These are phyloP conservation scores for Athelia sp. DNA, from an alignment of 1,284 basidiomycete genomes.

Conservation along the genomic window DNA sequence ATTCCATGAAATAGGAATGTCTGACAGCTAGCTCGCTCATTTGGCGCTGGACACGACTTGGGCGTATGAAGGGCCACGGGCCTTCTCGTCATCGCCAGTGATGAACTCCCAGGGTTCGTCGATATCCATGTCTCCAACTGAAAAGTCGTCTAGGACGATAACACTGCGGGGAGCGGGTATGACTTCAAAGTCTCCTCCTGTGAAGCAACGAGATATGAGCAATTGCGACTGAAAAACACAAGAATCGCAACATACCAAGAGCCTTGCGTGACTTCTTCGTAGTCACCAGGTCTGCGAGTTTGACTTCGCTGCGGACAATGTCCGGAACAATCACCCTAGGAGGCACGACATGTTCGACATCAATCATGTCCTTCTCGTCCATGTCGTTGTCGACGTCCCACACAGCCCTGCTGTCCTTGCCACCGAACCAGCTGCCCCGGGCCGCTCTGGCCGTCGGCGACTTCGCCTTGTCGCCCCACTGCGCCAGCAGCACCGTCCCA, in stretches of 20 bases:
- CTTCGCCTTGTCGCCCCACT: background rate
- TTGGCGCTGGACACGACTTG: conserved; percentile 19
- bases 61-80: conserved; percentile 30
- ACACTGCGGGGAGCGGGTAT: conserved; percentile 46
- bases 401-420: conserved; percentile 22
- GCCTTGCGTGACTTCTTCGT: conserved; percentile 35
- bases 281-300: conserved; percentile 37
- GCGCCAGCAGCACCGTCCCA: background rate
- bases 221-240: background rate
- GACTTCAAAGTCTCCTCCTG: conserved; percentile 48
- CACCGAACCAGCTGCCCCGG: background rate
- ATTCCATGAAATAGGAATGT: background rate
- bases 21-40: background rate
- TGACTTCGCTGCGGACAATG: conserved; percentile 29
- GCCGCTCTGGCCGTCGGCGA: background rate
- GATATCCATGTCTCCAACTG: conserved; percentile 22
- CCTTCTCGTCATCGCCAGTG: conserved; percentile 28
- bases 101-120: conserved; percentile 59
- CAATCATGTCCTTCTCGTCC: conserved; percentile 2
- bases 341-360: conserved; percentile 1
- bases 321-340: conserved; percentile 6
- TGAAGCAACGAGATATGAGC: background rate
- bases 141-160: conserved; percentile 46
- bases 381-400: conserved; percentile 18
- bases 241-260: conserved; percentile 23